Percentiles rank a stretch among this genome's conserved stretches.
Conservation (phyloP, 129 eudicot species). For the Helichrysum umbraculigerum region DNA sequence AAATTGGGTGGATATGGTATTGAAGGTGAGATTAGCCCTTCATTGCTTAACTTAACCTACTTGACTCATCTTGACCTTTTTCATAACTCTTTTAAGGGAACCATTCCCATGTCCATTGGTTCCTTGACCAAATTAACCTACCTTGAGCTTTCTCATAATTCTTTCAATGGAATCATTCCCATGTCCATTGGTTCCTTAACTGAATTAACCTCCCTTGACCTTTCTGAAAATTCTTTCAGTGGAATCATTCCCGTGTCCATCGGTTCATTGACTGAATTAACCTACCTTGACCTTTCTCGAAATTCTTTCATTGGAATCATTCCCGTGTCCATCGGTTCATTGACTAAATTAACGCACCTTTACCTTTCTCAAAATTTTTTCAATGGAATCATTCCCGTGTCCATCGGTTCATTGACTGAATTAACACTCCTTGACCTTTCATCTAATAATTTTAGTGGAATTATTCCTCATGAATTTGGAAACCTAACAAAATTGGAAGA, state of each 20-base stretch:
- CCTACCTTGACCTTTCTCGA: neutral
- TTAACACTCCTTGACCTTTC: too few species aligned
- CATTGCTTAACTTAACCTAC: neutral
- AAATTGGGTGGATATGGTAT: neutral
- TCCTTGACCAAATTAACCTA: neutral
- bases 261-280: slow-evolving; percentile 4
- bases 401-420: too few species aligned
- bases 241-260: neutral
- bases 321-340: neutral
- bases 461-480: neutral
- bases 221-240: neutral
- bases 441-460: neutral
- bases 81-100: neutral
- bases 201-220: neutral
- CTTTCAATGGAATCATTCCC: neutral
- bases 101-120: slow-evolving; percentile 4
- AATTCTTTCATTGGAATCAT: neutral
- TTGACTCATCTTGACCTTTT: neutral
- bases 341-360: neutral
- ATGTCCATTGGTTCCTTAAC: neutral
- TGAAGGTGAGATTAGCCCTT: neutral
- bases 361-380: neutral
- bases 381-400: neutral
- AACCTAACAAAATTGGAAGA: neutral
- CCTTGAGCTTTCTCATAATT: neutral